A percentile compares a stretch with the other conserved stretches of the same genome.
Evolutionary conservation across 2,329 filamentous ascomycete species (phyloP).

Genomic region (Colletotrichum sp.): DNA sequence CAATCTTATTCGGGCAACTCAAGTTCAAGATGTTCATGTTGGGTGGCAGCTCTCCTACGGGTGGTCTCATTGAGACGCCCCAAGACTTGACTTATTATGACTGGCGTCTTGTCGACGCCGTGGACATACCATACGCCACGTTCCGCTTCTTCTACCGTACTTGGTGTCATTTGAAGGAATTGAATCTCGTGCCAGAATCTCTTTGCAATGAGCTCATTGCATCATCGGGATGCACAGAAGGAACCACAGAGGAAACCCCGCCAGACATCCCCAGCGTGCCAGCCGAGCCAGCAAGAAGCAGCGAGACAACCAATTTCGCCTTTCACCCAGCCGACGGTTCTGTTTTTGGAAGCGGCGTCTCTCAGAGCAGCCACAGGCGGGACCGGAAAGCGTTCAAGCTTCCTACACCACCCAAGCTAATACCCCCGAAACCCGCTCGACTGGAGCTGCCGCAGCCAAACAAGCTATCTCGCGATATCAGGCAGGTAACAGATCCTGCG

Average conservation of each 20-base stretch:
- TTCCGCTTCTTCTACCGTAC: conserved; percentile 65
- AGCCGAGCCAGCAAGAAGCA: background rate
- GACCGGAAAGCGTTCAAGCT: background rate
- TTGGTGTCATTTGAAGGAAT: conserved; percentile 49
- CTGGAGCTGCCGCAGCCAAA: conserved; percentile 32
- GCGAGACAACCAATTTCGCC: background rate
- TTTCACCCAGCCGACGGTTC: background rate
- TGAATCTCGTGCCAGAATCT: conserved; percentile 50
- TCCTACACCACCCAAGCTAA: conserved; percentile 33
- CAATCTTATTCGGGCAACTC: background rate
- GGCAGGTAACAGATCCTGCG: conserved; percentile 25
- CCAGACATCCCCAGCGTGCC: background rate
- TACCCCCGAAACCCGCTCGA: background rate
- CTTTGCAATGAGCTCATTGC: conserved; percentile 16
- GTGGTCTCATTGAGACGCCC: conserved; percentile 57
- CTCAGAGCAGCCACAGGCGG: background rate
- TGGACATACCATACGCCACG: conserved; percentile 55
- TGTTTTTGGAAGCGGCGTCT: background rate
- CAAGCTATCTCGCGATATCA: conserved; percentile 31
- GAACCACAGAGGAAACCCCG: background rate
- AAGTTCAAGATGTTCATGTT: conserved; percentile 8
- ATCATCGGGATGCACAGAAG: background rate
- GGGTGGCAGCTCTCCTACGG: conserved; percentile 52
- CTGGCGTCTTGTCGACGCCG: conserved; percentile 56
- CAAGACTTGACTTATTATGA: conserved; percentile 57